Evolutionary conservation across 2,329 filamentous ascomycete genomes (phyloP).

Genomic region (Didymellaceae sp.): DNA sequence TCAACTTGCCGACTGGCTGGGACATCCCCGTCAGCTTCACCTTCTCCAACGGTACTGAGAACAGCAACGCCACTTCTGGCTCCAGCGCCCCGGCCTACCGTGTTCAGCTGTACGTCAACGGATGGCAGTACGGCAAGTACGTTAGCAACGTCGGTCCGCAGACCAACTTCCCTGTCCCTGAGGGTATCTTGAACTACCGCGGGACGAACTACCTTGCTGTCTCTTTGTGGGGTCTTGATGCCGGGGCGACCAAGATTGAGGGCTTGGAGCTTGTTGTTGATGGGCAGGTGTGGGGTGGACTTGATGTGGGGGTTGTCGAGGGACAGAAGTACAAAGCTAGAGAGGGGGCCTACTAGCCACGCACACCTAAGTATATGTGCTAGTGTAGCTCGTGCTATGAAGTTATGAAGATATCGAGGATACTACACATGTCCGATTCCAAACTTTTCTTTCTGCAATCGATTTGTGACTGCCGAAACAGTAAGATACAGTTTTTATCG

Average conservation of each 20-base stretch:
- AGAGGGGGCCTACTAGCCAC: constrained; percentile 58
- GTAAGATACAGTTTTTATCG: too few species aligned
- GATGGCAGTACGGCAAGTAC: constrained; percentile 75
- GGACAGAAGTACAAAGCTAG: constrained; percentile 57
- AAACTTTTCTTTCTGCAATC: too few species aligned
- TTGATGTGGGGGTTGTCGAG: constrained; percentile 55
- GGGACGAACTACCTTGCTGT: constrained; percentile 74
- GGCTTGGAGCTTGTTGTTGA: constrained; percentile 59
- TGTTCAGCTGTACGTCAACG: constrained; percentile 74
- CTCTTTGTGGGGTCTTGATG: constrained; percentile 71
- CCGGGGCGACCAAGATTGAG: constrained; percentile 62
- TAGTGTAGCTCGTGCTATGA: too few species aligned
- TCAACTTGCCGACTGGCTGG: constrained; percentile 62
- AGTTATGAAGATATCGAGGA: too few species aligned
- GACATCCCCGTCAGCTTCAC: constrained; percentile 68
- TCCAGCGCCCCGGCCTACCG: constrained; percentile 56
- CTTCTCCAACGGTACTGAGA: constrained; percentile 57
- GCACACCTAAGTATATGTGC: too few species aligned
- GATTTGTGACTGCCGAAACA: too few species aligned
- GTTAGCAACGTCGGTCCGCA: constrained; percentile 79
- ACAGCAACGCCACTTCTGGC: constrained; percentile 24
- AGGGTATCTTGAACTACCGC: constrained; percentile 74
- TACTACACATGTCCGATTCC: too few species aligned
- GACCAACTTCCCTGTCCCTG: constrained; percentile 72
- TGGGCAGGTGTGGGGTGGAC: constrained; percentile 59